These are phyloP conservation scores for Pholiota microspora DNA, from an alignment of 768 basidiomycete species.

Conservation along the genomic window DNA sequence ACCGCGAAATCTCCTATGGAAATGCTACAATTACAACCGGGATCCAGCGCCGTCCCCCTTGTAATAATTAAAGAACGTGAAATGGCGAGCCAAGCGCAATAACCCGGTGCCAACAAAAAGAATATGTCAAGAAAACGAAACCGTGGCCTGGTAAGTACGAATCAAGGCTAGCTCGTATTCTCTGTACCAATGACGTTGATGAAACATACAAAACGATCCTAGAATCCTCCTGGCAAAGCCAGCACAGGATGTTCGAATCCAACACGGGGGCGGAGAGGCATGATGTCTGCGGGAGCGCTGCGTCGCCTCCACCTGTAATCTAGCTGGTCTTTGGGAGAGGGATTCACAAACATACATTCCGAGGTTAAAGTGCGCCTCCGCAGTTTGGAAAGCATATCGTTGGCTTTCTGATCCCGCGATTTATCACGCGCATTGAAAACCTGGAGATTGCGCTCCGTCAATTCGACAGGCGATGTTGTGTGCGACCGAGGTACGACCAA, in stretches of 20 bases:
- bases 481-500: constrained; percentile 45
- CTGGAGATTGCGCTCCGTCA: constrained; percentile 52
- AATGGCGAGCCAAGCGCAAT: neutral
- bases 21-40: constrained; percentile 1
- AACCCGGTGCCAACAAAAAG: neutral
- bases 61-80: constrained; percentile 7
- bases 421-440: constrained; percentile 53
- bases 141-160: neutral
- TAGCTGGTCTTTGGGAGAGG: constrained; percentile 11
- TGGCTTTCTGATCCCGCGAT: constrained; percentile 54
- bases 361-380: constrained; percentile 50
- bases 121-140: constrained; percentile 3
- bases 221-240: constrained; percentile 59
- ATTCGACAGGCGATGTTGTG: constrained; percentile 39
- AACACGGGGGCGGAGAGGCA: constrained; percentile 40
- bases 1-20: neutral
- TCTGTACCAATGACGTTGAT: neutral
- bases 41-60: constrained; percentile 5
- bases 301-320: constrained; percentile 45
- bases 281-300: constrained; percentile 65
- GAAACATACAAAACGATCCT: neutral
- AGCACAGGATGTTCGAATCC: constrained; percentile 64
- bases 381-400: constrained; percentile 66
- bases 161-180: neutral
- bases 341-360: constrained; percentile 24